These are phyloP conservation scores for Fusarium scirpi DNA, from an alignment of 2,329 filamentous ascomycete species.

Conservation along the genomic window DNA sequence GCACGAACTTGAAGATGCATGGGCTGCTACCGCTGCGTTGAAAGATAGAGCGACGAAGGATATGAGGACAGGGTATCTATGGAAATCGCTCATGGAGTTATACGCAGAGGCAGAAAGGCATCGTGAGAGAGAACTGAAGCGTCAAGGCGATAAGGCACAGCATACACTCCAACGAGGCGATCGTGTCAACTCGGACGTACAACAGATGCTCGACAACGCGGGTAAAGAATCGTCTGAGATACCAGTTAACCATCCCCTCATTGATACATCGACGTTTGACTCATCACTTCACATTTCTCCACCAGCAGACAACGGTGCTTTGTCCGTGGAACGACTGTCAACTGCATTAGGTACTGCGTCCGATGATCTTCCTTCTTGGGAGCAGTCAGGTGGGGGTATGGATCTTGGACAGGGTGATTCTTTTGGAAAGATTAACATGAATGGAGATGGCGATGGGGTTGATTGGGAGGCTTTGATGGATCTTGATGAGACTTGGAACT, in stretches of 20 bases:
- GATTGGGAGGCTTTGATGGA: slow-evolving; percentile 41
- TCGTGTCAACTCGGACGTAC: slow-evolving; percentile 1
- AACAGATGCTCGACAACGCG: slow-evolving; percentile 15
- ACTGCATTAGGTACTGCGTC: slow-evolving; percentile 11
- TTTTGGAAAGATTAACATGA: not conserved
- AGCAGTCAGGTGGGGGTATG: not conserved
- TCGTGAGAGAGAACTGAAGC: slow-evolving; percentile 21
- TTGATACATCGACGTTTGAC: slow-evolving; percentile 19
- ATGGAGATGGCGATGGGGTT: slow-evolving; percentile 2
- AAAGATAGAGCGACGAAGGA: slow-evolving; percentile 9
- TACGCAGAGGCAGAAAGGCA: slow-evolving; percentile 17
- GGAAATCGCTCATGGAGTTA: slow-evolving; percentile 33
- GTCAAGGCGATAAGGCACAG: slow-evolving; percentile 10
- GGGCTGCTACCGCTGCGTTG: slow-evolving; percentile 30
- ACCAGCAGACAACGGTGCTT: not conserved
- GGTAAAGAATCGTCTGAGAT: slow-evolving; percentile 2
- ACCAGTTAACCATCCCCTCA: slow-evolving; percentile 14
- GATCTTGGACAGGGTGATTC: not conserved
- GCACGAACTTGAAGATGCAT: slow-evolving; percentile 38
- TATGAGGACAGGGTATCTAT: slow-evolving; percentile 24
- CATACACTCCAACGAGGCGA: not conserved
- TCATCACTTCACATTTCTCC: slow-evolving; percentile 12
- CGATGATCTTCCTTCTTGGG: slow-evolving; percentile 26
- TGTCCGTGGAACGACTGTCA: slow-evolving; percentile 13
- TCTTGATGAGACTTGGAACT: slow-evolving; percentile 27